Base-by-base conservation (phyloP, 352 stramenopile species). In the Globisporangium paddicum region DNA sequence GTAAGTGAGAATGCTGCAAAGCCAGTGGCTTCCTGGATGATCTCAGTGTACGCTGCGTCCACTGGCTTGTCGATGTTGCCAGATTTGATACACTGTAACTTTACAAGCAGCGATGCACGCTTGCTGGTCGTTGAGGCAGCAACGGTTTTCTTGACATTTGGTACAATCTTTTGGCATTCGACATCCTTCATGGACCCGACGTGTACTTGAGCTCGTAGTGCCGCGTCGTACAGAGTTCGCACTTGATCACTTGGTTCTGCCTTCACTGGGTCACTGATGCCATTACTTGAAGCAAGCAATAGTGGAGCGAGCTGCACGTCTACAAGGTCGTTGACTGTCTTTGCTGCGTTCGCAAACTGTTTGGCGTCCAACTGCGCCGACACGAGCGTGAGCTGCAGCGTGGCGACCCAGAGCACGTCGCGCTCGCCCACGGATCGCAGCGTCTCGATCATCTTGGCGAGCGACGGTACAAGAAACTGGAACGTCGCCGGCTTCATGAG, bases 401-500 rank as follows among this genome's bases (percentile, higher is more conserved):
- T 65, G 11, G 76, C 50, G 3, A 89, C 23, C 89, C 89, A 97
- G 25, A 63, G 55, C 2, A 81, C 53, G 60, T 97, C 87, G 10
- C 79, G 58, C 54, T 97, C 90, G 0, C 81, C 74, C 2, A 82
- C 72, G 2, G 68, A 37, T 51, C 90, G 82, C 0, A 97, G 71
- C 2, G 86, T 76, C 0, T 96, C 84, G 21, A 89, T 59, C 2
- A 96, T 71, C 7, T 66, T 79, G 2, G 40, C 55, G 37, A 96
- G 71, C 8, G 85, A 90, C 14, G 77, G 66, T n/a, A 75, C 52
- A 8, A 94, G 66, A 52, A 91, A 89, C 63, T 89, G 81, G 26
- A 87, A 87, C 1, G 72, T 90, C 4, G 75, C 73, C 13, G 69
- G 66, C 54, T 94, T 93, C 75, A 97, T 92, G 26, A 96, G 69